Evolutionary conservation across 176 grass and related monocot genomes (phyloP).

Genomic region (Aechmea fasciata): DNA sequence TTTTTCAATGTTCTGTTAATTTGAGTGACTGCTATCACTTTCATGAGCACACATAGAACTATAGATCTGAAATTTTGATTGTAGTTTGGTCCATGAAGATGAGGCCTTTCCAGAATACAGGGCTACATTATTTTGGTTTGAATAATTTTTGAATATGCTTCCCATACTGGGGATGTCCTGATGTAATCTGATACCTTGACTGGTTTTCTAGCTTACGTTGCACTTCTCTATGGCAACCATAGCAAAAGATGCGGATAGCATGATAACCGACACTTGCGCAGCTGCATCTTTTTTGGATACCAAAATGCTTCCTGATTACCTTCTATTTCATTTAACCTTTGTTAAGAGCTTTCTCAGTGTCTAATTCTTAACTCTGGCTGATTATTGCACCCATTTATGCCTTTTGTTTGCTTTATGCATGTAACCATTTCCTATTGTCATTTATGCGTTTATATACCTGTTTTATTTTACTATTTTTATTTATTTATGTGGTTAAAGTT

Average conservation of each 20-base stretch:
- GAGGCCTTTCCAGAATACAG: neutral
- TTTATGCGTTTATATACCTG: neutral
- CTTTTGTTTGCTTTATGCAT: neutral
- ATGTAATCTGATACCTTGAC: too few species aligned
- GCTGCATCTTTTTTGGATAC: neutral
- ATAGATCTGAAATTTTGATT: neutral
- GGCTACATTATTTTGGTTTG: neutral
- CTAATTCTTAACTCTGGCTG: neutral
- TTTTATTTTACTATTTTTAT: slow-evolving; percentile 14
- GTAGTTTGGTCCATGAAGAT: slow-evolving; percentile 6
- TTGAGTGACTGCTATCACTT: slow-evolving; percentile 5
- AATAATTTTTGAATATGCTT: neutral
- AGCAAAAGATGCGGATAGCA: too few species aligned
- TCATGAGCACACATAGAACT: neutral
- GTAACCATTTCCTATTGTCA: neutral
- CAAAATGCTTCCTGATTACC: neutral
- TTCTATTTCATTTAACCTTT: neutral
- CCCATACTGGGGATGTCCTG: too few species aligned
- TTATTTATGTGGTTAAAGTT: slow-evolving; percentile 18
- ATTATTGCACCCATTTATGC: neutral
- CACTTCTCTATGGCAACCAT: too few species aligned
- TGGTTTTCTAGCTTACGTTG: too few species aligned
- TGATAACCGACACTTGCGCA: too few species aligned
- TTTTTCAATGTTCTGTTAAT: slow-evolving; percentile 9
- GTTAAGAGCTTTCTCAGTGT: neutral